Base-by-base conservation (phyloP, 345 rosid species). In the Eucalyptus marginata region DNA sequence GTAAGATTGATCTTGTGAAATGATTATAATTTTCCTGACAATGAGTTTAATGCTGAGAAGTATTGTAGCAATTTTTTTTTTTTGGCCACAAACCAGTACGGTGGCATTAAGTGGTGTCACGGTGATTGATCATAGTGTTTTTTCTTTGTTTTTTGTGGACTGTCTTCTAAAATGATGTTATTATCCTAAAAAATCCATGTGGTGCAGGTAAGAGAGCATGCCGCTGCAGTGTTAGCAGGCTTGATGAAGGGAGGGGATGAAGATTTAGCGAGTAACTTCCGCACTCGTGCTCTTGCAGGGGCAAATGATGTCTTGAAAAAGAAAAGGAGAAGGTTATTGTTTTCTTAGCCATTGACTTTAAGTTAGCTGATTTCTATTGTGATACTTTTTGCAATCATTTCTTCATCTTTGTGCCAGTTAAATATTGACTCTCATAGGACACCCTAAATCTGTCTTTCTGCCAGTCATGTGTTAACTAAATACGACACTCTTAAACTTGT, bases 141-240 rank as follows among this genome's bases (percentile, higher is more conserved):
- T 40, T 76, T 76, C 14, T 76, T 12, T 76, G 27, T 20, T 76
- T 33, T 71, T 76, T 20, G 83, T 22, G 84, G 47, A 76, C 47
- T 36, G 47, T 76, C 15, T 76, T 76, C 27, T 87, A 14, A 66
- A 36, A 49, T 47, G 83, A 47, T 36, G 24, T 47, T 40, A 36
- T 40, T 76, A 40, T 76, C 43, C 13, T 76, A 22, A 76, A 71
- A 36, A 76, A 40, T 40, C 47, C 47, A 40, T 76, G 62, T 43
- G 43, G 76, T 9, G 76, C 92, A 98, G 99, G 98, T 98, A 89
- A 96, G 99, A 88, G 99, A 98, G 95, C 99, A 97, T 92, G 98
- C 99, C 49, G 99, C 99, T 47, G 96, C 98, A 58, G 99, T 98
- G 92, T 94, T 98, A 88, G 99, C 99, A 68, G 99, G 99, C 87